A percentile compares a stretch with the other conserved stretches of the same genome.
phyloP scores from a whole-genome alignment of 176 grass and related monocot genomes.

The Tillandsia leiboldiana region DNA sequence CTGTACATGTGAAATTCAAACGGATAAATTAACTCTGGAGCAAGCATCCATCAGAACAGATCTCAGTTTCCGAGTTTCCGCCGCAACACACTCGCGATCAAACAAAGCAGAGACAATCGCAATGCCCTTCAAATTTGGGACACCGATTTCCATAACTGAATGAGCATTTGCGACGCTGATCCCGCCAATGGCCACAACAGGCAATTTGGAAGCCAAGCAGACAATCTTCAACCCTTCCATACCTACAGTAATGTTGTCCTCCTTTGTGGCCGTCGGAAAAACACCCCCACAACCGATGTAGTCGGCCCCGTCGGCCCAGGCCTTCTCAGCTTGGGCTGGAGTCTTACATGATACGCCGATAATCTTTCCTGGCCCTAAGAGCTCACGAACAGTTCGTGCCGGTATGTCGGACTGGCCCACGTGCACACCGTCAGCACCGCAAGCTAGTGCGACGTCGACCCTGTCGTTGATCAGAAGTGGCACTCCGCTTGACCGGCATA shows the following conservation, averaged over 20 bases:
- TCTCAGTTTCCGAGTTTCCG: conserved; percentile 53
- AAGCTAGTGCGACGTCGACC: conserved; percentile 68
- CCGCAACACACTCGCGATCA: conserved; percentile 37
- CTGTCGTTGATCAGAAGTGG: conserved; percentile 82
- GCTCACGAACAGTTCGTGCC: conserved; percentile 26
- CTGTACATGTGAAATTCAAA: neutral
- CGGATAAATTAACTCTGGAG: neutral
- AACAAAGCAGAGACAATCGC: conserved; percentile 81
- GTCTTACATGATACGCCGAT: conserved; percentile 91
- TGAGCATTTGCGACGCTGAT: conserved; percentile 50
- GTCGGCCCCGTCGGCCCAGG: conserved; percentile 67
- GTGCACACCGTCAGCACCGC: conserved; percentile 77
- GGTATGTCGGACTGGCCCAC: conserved; percentile 82
- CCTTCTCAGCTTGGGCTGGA: conserved; percentile 44
- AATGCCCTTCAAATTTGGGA: conserved; percentile 63
- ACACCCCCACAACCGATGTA: conserved; percentile 79
- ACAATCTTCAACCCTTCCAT: conserved; percentile 61
- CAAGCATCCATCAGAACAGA: conserved; percentile 27
- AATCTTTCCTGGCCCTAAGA: conserved; percentile 69
- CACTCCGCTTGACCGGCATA: conserved; percentile 56
- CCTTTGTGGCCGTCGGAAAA: conserved; percentile 68
- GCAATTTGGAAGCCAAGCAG: conserved; percentile 55
- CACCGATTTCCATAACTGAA: conserved; percentile 50
- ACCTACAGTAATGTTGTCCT: conserved; percentile 58
- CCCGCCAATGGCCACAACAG: conserved; percentile 76